Base-by-base conservation (phyloP, 202 grass and related monocot species). In the Dendrocalamus latiflorus region DNA sequence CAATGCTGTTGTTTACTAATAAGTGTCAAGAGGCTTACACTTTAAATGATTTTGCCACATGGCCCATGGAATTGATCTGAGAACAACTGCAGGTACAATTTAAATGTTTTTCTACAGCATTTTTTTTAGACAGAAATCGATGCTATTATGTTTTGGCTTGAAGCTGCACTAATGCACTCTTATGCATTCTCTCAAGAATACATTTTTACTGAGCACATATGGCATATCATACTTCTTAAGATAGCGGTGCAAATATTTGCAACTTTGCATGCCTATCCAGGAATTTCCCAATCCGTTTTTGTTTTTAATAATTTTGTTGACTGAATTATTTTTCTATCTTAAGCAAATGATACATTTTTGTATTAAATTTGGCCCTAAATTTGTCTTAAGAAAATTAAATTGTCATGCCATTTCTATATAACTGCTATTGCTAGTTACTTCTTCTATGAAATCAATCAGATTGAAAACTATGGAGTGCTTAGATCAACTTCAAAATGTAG, bases 31-130 rank as follows among this genome's bases (percentile, higher is more conserved):
- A 9, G 45, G 24, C 48, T 54, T 77, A 77, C 56, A 77, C 14
- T 76, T 76, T 21, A 88, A 48, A 86, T 47, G 65, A 57, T 50
- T 79, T 78, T 56, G 14, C 59, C n/a, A 78, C 41, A 38, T 74
- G 67, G 14, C 15, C 7, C 25, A 67, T 79, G 43, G 28, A 67
- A 13, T 74, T 80, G 26, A 88, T 65, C 48, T 78, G 58, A 78
- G 18, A 67, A 74, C 36, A 61, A 68, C 9, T 62, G 42, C 25
- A 84, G 75, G 75, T 84, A 79, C 39, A 70, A 57, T 70, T 87
- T 54, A 87, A 65, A 50, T 79, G 36, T 74, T 66, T 49, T 45
- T 59, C 21, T 56, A 25, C 18, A 49, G 39, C 59, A 67, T 9
- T 51, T 48, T 49, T 47, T 38, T 34, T 6, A 20, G 62, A 20